phyloP scores from a whole-genome alignment of 1,139 yeast genomes.

The Candida sp. region DNA sequence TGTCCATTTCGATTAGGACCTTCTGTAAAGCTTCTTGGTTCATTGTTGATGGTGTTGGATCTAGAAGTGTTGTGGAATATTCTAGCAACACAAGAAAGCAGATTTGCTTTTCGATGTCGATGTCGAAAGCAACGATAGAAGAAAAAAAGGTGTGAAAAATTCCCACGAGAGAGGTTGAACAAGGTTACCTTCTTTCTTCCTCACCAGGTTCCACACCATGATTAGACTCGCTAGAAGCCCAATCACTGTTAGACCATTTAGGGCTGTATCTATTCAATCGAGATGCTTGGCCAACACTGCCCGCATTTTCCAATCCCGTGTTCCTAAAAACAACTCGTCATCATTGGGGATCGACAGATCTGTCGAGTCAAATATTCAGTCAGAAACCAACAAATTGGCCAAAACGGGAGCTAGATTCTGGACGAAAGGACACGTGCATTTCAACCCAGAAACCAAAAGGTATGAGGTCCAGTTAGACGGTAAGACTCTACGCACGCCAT shows the following conservation, averaged over 20 bases:
- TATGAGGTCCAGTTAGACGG: slow-evolving; percentile 69
- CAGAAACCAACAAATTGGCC: slow-evolving; percentile 74
- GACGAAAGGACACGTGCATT: slow-evolving; percentile 69
- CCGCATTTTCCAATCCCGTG: neutral
- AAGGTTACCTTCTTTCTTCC: neutral
- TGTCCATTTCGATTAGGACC: slow-evolving; percentile 64
- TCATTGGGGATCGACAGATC: slow-evolving; percentile 44
- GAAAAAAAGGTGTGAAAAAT: slow-evolving; percentile 1
- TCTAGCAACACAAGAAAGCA: neutral
- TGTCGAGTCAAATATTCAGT: slow-evolving; percentile 52
- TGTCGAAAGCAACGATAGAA: neutral
- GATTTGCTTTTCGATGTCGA: neutral
- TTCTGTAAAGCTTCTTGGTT: slow-evolving; percentile 58
- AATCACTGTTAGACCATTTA: neutral
- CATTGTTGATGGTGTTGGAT: slow-evolving; percentile 26
- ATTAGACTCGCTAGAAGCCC: neutral
- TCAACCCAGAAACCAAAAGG: slow-evolving; percentile 27
- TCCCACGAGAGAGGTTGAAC: neutral
- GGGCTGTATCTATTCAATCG: neutral
- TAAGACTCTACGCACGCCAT: slow-evolving; percentile 83
- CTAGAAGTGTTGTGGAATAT: neutral
- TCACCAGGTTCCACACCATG: neutral
- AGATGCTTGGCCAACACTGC: neutral
- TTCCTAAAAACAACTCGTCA: slow-evolving; percentile 5
- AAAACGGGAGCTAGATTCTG: slow-evolving; percentile 82